These are phyloP conservation scores for Bimuria novae-zelandiae DNA, from an alignment of 2,329 filamentous ascomycete genomes.

Conservation along the genomic window DNA sequence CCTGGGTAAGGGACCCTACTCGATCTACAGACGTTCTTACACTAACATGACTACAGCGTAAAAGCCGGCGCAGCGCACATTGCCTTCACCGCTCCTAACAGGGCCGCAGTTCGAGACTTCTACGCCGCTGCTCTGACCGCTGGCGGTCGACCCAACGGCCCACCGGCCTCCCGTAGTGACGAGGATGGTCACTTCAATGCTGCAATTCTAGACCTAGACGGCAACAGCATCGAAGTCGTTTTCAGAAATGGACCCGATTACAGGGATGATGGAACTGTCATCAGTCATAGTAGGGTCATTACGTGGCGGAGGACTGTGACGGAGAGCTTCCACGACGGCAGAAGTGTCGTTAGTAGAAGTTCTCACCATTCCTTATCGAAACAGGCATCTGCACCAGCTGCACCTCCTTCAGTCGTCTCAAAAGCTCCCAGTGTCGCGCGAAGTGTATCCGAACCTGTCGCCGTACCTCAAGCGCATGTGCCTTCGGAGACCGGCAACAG, in stretches of 20 bases:
- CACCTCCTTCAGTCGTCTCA: conserved; percentile 31
- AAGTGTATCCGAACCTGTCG: conserved; percentile 39
- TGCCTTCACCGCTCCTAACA: conserved; percentile 70
- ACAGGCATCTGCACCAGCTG: conserved; percentile 26
- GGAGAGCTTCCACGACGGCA: conserved; percentile 37
- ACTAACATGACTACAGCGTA: conserved; percentile 41
- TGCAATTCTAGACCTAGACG: conserved; percentile 75
- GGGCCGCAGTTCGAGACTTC: conserved; percentile 70
- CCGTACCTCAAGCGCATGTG: conserved; percentile 29
- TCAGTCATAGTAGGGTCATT: conserved; percentile 52
- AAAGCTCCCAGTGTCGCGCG: conserved; percentile 33
- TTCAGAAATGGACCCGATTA: conserved; percentile 55
- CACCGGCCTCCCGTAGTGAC: conserved; percentile 58
- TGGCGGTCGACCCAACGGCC: conserved; percentile 62
- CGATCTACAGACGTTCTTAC: conserved; percentile 20
- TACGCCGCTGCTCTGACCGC: conserved; percentile 71
- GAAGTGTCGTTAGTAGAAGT: conserved; percentile 37
- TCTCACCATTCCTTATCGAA: conserved; percentile 28
- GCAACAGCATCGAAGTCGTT: conserved; percentile 81
- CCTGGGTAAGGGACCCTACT: conserved; percentile 54
- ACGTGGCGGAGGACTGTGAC: conserved; percentile 43
- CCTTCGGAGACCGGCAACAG: conserved; percentile 44
- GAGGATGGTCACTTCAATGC: conserved; percentile 64
- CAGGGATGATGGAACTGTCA: conserved; percentile 46
- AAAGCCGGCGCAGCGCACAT: conserved; percentile 63